Conservation (phyloP, 2,329 filamentous ascomycete genomes). For the Pseudogymnoascus sp. region DNA sequence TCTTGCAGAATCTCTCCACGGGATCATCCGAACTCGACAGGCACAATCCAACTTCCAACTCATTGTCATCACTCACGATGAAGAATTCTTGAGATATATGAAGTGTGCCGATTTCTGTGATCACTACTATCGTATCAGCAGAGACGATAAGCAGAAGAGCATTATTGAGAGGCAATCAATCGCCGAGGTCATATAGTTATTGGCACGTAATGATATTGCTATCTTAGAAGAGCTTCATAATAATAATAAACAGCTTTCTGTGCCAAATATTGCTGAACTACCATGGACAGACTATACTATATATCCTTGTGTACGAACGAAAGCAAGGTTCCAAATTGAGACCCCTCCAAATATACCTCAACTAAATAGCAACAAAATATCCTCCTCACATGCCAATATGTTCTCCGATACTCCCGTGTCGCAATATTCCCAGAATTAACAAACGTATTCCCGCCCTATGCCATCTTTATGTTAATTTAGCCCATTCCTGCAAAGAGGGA, state of each 20-base stretch:
- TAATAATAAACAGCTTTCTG: neutral
- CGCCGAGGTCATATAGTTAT: conserved; percentile 14
- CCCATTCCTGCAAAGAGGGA: neutral
- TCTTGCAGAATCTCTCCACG: conserved; percentile 73
- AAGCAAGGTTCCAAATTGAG: neutral
- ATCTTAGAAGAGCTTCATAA: neutral
- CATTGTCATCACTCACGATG: conserved; percentile 97
- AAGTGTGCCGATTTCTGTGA: conserved; percentile 89
- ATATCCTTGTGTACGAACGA: neutral
- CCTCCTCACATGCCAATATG: neutral
- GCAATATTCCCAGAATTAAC: no score
- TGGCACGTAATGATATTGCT: neutral
- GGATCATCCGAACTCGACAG: conserved; percentile 76
- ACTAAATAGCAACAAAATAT: neutral
- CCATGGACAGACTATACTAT: neutral
- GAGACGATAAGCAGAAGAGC: conserved; percentile 80
- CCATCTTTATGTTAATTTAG: neutral
- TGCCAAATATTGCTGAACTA: neutral
- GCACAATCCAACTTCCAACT: conserved; percentile 94
- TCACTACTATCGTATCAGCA: conserved; percentile 77
- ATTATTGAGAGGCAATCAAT: conserved; percentile 59
- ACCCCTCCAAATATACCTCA: neutral
- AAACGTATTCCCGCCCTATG: neutral
- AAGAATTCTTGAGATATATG: conserved; percentile 91
- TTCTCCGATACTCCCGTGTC: neutral